These are phyloP conservation scores for Eragrostis curvula DNA, from an alignment of 176 grass and related monocot genomes.

Conservation along the genomic window DNA sequence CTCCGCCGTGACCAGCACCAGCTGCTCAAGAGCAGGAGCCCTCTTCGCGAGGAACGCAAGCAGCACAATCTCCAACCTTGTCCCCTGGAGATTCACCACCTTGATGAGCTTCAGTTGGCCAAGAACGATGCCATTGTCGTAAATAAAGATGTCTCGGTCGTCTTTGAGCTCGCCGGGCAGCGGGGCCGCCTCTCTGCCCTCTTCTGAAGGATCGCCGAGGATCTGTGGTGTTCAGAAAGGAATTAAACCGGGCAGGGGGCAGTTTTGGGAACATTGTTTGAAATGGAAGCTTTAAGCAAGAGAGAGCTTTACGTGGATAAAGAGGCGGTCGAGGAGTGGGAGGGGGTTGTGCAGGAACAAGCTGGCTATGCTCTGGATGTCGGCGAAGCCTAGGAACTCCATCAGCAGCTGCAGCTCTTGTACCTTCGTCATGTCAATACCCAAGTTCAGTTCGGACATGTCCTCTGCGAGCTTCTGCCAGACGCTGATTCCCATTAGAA, in stretches of 20 bases:
- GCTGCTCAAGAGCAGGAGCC: constrained; percentile 44
- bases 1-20: constrained; percentile 51
- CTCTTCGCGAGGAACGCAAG: constrained; percentile 50
- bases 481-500: too few relatives aligned
- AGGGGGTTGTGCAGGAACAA: constrained; percentile 20
- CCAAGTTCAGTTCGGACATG: too few relatives aligned
- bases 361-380: not conserved
- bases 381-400: constrained; percentile 15
- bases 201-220: constrained; percentile 1
- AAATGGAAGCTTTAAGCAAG: too few relatives aligned
- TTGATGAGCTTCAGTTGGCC: constrained; percentile 52
- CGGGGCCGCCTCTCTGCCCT: not conserved
- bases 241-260: too few relatives aligned
- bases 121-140: not conserved
- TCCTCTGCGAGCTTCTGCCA: too few relatives aligned
- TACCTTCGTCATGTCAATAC: constrained; percentile 39
- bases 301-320: constrained; percentile 40
- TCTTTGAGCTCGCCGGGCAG: not conserved
- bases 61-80: constrained; percentile 40
- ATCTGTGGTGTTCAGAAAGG: constrained; percentile 25
- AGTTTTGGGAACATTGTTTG: too few relatives aligned
- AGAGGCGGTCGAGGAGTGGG: constrained; percentile 55
- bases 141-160: not conserved
- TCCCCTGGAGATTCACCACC: constrained; percentile 53
- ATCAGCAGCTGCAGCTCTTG: constrained; percentile 59